Percentiles rank a stretch among this genome's conserved stretches.
Evolutionary conservation across 768 basidiomycete species (phyloP).

Genomic region (Clavulina sp.): DNA sequence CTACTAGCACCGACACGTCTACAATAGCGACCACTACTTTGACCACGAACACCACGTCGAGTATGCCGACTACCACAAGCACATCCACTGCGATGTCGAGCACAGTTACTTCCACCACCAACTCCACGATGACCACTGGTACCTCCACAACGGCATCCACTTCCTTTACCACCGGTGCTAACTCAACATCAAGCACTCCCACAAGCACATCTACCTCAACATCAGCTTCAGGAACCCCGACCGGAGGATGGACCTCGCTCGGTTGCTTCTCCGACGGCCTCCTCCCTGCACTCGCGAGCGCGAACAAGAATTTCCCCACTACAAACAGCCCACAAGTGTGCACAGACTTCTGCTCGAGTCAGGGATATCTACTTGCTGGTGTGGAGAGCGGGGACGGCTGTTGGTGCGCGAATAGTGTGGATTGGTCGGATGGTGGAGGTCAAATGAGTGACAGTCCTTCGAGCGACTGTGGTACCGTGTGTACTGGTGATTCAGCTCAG

Average conservation of each 20-base stretch:
- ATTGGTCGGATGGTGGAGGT: background rate
- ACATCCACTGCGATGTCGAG: no score
- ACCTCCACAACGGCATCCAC: background rate
- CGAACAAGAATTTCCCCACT: background rate
- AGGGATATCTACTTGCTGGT: background rate
- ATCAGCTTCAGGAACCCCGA: background rate
- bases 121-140: constrained; percentile 8
- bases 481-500: background rate
- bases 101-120: no score
- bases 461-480: background rate
- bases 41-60: no score
- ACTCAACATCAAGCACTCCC: no score
- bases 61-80: no score
- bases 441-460: background rate
- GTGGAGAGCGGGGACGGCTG: constrained; percentile 1
- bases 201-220: no score
- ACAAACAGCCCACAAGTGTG: background rate
- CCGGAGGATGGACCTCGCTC: background rate
- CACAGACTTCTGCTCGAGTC: background rate
- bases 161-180: no score
- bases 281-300: background rate
- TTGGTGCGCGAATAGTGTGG: constrained; percentile 1
- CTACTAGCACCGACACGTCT: no score
- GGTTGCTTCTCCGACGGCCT: background rate
- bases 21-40: no score